Evolutionary conservation across 2,329 filamentous ascomycete genomes (phyloP), one percentile per base, ranked within the genome.

Genomic region (Xylariaceae sp.): DNA sequence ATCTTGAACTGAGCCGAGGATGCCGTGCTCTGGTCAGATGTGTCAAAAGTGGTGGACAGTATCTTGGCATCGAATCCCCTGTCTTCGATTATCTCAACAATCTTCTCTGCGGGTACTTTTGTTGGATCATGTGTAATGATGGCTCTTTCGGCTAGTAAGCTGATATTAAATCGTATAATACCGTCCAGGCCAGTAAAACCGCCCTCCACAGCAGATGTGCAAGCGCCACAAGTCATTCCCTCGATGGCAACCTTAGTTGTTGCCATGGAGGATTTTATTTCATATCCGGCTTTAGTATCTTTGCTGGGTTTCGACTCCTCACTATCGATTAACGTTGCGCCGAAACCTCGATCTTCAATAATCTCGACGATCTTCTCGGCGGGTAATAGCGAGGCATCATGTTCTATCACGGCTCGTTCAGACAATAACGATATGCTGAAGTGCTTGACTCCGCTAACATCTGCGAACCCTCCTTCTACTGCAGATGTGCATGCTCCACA

Each of bases 171-270:
- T 64, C 92, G 91, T 53, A 92, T 71, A 14, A 98, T 75, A 19
- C 95, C 95, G 8, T 90, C 86, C 2, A 94, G 75, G 61, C 83
- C 85, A 64, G 86, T 85, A 75, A 99, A 95, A 3, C 90, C 92
- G 47, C 85, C 83, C 69, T 97, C 91, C 1, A 98, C 87, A 5
- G 94, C 92, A 1, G 94, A 94, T 0, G 95, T 98, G 75, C 95
- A 99, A 37, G 95, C 92, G 19, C 94, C 94, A 71, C 95, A 98
- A 1, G 95, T 99, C 95, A 99, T 99, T 47, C 95, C 95, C 65
- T 95, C 91, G 52, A 99, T 91, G 4, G 90, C 87, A 16, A 99
- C 82, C 0, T 93, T 98, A 0, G 93, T 97, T 0, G 86, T 91
- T 54, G 88, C 81, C 3, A 84, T 68, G 47, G 77, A 75, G 61